These are phyloP conservation scores for Schizophyllum commune DNA, from an alignment of 1,284 basidiomycete genomes.

Conservation along the genomic window DNA sequence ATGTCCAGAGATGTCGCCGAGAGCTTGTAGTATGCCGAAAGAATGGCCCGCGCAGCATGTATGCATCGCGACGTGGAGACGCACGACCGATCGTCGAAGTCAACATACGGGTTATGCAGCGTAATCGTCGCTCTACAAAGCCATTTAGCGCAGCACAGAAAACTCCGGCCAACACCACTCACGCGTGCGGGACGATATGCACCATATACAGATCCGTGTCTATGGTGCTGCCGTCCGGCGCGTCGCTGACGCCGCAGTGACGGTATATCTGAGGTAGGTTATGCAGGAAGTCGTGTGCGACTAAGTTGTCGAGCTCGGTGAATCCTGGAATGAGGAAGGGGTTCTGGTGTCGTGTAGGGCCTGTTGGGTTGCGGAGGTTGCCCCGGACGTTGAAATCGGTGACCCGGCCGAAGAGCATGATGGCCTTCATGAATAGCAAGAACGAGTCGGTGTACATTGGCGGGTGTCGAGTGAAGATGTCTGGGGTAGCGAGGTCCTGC, in stretches of 20 bases:
- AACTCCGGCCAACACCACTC: slow-evolving; percentile 22
- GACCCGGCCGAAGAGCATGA: slow-evolving; percentile 76
- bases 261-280: slow-evolving; percentile 61
- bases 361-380: slow-evolving; percentile 50
- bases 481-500: slow-evolving; percentile 54
- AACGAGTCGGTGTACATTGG: slow-evolving; percentile 74
- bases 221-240: slow-evolving; percentile 44
- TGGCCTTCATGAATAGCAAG: slow-evolving; percentile 66
- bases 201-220: slow-evolving; percentile 82
- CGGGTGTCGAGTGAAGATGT: slow-evolving; percentile 61
- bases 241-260: slow-evolving; percentile 51
- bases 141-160: slow-evolving; percentile 4
- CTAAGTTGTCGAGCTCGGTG: slow-evolving; percentile 56
- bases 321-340: slow-evolving; percentile 62
- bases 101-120: slow-evolving; percentile 72
- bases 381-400: slow-evolving; percentile 76
- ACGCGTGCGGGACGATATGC: slow-evolving; percentile 78
- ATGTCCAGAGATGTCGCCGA: slow-evolving; percentile 72
- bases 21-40: slow-evolving; percentile 65
- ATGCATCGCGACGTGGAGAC: slow-evolving; percentile 65
- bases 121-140: slow-evolving; percentile 62
- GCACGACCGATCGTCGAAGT: slow-evolving; percentile 57
- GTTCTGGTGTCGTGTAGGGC: slow-evolving; percentile 58
- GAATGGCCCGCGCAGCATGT: slow-evolving; percentile 61
- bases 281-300: slow-evolving; percentile 56